Evolutionary conservation across 2,329 filamentous ascomycete genomes (phyloP).

Genomic region (Coniochaeta hoffmannii): DNA sequence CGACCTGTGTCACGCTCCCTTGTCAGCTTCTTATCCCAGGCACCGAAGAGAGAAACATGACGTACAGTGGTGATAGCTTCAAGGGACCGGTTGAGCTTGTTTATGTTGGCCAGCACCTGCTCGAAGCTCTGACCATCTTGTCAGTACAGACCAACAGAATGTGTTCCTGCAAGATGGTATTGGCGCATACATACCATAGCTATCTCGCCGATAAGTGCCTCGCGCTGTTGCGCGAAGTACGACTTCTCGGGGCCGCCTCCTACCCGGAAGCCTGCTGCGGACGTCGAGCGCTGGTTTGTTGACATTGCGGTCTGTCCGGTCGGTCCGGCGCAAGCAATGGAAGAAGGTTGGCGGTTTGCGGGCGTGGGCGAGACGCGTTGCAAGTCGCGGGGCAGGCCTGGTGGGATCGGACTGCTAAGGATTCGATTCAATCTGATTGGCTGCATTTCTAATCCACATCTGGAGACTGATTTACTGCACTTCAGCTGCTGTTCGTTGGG

Average conservation of each 20-base stretch:
- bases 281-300: slow-evolving; percentile 20
- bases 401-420: too few species aligned
- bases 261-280: slow-evolving; percentile 10
- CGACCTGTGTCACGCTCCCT: slow-evolving; percentile 52
- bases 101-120: slow-evolving; percentile 89
- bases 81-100: slow-evolving; percentile 85
- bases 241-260: slow-evolving; percentile 44
- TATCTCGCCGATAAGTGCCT: slow-evolving; percentile 64
- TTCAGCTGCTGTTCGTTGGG: too few species aligned
- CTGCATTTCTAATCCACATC: too few species aligned
- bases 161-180: background rate
- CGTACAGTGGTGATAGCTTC: slow-evolving; percentile 83
- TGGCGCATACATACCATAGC: slow-evolving; percentile 47
- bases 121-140: slow-evolving; percentile 58
- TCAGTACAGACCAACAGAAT: background rate
- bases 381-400: background rate
- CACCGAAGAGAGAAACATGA: slow-evolving; percentile 5
- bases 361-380: background rate
- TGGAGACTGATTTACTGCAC: too few species aligned
- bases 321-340: too few species aligned
- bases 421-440: too few species aligned
- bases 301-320: slow-evolving; percentile 19
- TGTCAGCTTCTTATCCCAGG: background rate
- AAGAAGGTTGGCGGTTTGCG: background rate
- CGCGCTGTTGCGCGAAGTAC: slow-evolving; percentile 72